These are phyloP conservation scores for Asclepias syriaca DNA, from an alignment of 257 asterid genomes.

Conservation along the genomic window DNA sequence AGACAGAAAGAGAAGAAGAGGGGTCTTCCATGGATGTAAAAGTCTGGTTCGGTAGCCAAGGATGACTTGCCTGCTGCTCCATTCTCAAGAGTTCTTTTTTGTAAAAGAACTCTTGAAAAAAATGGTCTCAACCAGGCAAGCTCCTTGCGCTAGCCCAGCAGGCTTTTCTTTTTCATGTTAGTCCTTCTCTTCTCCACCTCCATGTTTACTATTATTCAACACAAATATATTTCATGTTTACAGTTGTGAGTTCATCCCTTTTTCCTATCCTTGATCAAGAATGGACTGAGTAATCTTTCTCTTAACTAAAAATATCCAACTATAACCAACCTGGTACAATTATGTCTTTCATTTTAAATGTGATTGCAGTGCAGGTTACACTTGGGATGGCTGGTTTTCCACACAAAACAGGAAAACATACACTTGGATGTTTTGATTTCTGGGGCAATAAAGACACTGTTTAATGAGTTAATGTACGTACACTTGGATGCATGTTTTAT, in stretches of 20 bases:
- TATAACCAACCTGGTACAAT: no score
- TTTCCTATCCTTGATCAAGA: no score
- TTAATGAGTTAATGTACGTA: no score
- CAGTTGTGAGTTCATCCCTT: no score
- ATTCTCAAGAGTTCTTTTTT: not conserved
- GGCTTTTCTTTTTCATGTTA: slow-evolving; percentile 39
- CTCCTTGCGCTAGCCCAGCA: slow-evolving; percentile 45
- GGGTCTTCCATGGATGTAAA: slow-evolving; percentile 38
- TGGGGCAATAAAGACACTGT: not conserved
- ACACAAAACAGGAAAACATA: not conserved
- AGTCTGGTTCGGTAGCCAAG: slow-evolving; percentile 61
- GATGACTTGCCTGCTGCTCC: slow-evolving; percentile 50
- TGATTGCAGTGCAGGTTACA: not conserved
- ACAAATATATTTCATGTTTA: no score
- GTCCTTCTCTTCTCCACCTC: slow-evolving; percentile 28
- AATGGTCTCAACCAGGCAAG: slow-evolving; percentile 34
- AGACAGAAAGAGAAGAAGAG: slow-evolving; percentile 12
- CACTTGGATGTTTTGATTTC: not conserved
- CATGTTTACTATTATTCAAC: not conserved
- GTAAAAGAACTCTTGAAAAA: not conserved
- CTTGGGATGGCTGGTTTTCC: not conserved
- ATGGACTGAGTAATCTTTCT: no score
- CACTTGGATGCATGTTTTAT: not conserved
- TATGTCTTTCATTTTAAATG: no score
- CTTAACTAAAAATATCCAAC: no score